Evolutionary conservation across 257 asterid genomes (phyloP).

Genomic region (Pogostemon cablin): DNA sequence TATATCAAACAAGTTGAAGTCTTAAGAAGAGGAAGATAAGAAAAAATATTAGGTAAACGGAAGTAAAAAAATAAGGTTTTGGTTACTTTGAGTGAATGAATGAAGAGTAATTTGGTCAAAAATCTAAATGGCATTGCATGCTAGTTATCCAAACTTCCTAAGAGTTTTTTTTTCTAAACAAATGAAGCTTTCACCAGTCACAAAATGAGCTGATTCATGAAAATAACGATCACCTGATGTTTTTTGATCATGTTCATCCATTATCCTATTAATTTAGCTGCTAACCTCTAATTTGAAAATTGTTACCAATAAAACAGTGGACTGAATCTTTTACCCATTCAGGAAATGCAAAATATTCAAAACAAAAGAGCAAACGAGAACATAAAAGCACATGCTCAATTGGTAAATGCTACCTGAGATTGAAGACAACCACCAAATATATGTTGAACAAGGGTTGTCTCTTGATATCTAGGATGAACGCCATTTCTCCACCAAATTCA

Average conservation of each 20-base stretch:
- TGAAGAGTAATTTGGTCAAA: slow-evolving; percentile 19
- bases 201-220: background rate
- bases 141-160: background rate
- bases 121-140: background rate
- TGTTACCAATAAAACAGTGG: background rate
- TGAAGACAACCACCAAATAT: slow-evolving; percentile 90
- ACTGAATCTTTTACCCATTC: background rate
- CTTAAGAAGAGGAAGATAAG: slow-evolving; percentile 4
- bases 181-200: background rate
- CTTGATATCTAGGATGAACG: slow-evolving; percentile 69
- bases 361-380: background rate
- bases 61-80: background rate
- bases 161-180: background rate
- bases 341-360: slow-evolving; percentile 7
- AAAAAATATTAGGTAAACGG: slow-evolving; percentile 19
- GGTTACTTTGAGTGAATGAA: slow-evolving; percentile 7
- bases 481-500: slow-evolving; percentile 90
- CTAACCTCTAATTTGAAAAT: background rate
- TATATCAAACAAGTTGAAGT: slow-evolving; percentile 24
- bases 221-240: slow-evolving; percentile 15
- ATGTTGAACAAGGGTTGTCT: slow-evolving; percentile 92
- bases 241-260: slow-evolving; percentile 2
- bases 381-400: slow-evolving; percentile 3
- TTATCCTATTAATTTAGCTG: background rate
- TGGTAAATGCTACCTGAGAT: slow-evolving; percentile 69